phyloP scores from a whole-genome alignment of 2,329 filamentous ascomycete species.

The Fusarium subglutinans region DNA sequence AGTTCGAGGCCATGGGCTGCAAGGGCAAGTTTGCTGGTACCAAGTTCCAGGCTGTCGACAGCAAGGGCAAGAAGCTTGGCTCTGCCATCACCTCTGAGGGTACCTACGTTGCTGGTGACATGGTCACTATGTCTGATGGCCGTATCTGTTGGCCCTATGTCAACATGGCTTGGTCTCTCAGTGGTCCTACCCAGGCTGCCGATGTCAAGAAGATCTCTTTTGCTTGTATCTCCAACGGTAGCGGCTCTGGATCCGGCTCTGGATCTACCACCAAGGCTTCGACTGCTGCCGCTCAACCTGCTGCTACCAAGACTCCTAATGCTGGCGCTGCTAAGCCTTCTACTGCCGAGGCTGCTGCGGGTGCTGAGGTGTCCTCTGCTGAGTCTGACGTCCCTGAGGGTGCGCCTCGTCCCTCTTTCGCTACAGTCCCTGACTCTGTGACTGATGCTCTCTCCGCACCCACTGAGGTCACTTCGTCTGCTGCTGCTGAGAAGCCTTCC shows the following conservation, averaged over 20 bases:
- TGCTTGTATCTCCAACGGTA: slow-evolving; percentile 53
- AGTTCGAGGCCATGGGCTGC: slow-evolving; percentile 68
- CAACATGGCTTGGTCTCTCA: slow-evolving; percentile 60
- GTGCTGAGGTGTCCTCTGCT: not conserved
- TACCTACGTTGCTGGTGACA: slow-evolving; percentile 69
- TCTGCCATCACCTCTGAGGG: slow-evolving; percentile 59
- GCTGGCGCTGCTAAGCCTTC: slow-evolving; percentile 14
- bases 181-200: slow-evolving; percentile 32
- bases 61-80: slow-evolving; percentile 61
- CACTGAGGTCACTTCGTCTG: not conserved
- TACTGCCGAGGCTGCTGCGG: slow-evolving; percentile 1
- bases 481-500: slow-evolving; percentile 5
- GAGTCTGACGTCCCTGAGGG: slow-evolving; percentile 4
- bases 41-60: slow-evolving; percentile 66
- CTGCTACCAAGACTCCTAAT: slow-evolving; percentile 18
- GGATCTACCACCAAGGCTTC: slow-evolving; percentile 4
- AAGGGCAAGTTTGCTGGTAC: slow-evolving; percentile 66
- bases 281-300: slow-evolving; percentile 1
- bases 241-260: slow-evolving; percentile 3
- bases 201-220: slow-evolving; percentile 60
- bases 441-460: slow-evolving; percentile 25
- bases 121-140: slow-evolving; percentile 67
- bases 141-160: slow-evolving; percentile 71
- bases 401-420: slow-evolving; percentile 35
- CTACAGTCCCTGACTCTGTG: slow-evolving; percentile 19